Evolutionary conservation across 192 early-diverging fungal genomes (phyloP).

Genomic region (Backusella morwellensis): DNA sequence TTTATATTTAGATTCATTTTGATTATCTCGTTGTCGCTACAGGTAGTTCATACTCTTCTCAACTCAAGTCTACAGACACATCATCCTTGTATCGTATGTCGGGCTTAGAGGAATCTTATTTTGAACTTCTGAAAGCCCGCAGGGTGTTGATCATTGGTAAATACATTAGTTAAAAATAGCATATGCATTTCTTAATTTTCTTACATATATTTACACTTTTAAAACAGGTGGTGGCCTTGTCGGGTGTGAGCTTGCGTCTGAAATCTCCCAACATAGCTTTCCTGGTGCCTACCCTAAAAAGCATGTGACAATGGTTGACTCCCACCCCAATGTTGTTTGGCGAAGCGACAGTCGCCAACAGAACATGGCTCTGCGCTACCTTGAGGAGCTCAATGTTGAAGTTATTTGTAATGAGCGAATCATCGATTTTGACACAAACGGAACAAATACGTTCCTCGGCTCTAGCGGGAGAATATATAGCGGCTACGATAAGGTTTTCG

Average conservation of each 20-base stretch:
- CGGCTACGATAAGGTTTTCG: conserved; percentile 35
- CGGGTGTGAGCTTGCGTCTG: conserved; percentile 45
- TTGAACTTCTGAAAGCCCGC: conserved; percentile 27
- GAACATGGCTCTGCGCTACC: conserved; percentile 12
- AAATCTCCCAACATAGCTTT: conserved; percentile 24
- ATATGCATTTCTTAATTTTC: neutral
- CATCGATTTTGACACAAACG: conserved; percentile 19
- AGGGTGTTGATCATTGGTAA: conserved; percentile 41
- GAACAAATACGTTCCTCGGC: conserved; percentile 15
- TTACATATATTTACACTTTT: neutral
- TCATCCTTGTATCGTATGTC: conserved; percentile 31
- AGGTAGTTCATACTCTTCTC: conserved; percentile 31
- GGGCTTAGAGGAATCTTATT: conserved; percentile 24
- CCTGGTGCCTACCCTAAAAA: conserved; percentile 24
- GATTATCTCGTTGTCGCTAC: conserved; percentile 38
- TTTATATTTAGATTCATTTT: conserved; percentile 25
- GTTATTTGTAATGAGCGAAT: conserved; percentile 30
- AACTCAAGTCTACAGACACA: conserved; percentile 33
- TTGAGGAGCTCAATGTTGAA: conserved; percentile 28
- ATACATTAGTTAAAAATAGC: neutral
- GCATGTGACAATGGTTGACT: conserved; percentile 30
- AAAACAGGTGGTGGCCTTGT: conserved; percentile 45
- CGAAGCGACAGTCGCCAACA: conserved; percentile 25
- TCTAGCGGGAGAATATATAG: conserved; percentile 27
- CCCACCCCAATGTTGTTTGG: conserved; percentile 16